Evolutionary conservation across 202 grass and related monocot species (phyloP).

Genomic region (Carex sylvatica): DNA sequence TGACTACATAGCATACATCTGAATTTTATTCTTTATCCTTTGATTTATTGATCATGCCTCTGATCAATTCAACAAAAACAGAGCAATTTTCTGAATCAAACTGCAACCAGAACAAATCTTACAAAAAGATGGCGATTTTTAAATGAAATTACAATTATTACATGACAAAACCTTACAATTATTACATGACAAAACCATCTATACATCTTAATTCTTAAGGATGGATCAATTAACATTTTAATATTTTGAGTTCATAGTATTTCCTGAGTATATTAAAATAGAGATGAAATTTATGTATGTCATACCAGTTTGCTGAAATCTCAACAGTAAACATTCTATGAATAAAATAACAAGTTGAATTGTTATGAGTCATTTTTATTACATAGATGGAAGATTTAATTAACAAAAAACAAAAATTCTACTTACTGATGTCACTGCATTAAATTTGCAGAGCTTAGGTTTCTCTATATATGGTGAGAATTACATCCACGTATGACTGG

Average conservation of each 20-base stretch:
- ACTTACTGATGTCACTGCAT: neutral
- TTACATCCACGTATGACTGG: neutral
- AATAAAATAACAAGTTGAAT: neutral
- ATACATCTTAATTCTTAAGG: neutral
- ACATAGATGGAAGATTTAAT: neutral
- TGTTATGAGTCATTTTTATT: neutral
- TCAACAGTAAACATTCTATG: neutral
- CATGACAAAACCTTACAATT: no score
- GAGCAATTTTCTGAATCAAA: neutral
- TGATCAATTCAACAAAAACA: constrained; percentile 3
- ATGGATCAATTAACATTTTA: neutral
- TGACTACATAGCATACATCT: neutral
- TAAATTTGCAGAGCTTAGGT: neutral
- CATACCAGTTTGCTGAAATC: constrained; percentile 7
- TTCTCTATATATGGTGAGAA: neutral
- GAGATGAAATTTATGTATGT: neutral
- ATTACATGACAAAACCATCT: neutral
- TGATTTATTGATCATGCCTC: neutral
- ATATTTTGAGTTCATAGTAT: neutral
- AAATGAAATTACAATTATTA: neutral
- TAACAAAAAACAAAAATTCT: neutral
- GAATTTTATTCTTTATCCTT: neutral
- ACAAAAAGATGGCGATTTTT: neutral
- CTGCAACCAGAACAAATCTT: neutral
- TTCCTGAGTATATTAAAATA: neutral